Base-by-base conservation (phyloP, 805 yeast genomes). In the Nakazawaea sp. region DNA sequence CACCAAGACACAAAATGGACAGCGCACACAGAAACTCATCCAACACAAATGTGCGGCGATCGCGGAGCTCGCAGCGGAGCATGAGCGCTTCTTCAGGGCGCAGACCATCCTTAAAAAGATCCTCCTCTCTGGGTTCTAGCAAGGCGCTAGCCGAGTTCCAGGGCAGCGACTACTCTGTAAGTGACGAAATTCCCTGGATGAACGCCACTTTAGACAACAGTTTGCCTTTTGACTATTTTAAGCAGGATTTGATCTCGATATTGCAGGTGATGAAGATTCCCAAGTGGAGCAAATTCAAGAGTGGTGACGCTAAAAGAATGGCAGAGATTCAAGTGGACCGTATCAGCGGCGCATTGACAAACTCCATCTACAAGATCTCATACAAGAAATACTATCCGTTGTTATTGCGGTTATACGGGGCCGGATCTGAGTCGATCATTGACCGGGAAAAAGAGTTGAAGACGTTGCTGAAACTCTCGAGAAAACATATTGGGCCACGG, bases 271-370 rank as follows among this genome's bases (percentile, higher is more conserved):
- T 92, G 41, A 68, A 69, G 38, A 76, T 92, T 30, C 72, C 86
- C 24, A 81, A 82, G 56, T 92, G 98, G 98, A 75, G 78, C 48
- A 67, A 67, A 43, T 69, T 79, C 21, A 46, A 48, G 18, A 33
- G 45, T 45, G 62, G 46, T 36, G 68, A 65, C 43, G 53, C 55
- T 3, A 49, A 50, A 45, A 48, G 63, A 7, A 56, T 70, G 15
- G 64, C 62, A 16, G 58, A 63, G 27, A 56, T 90, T 27, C 64
- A 59, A 17, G 56, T 89, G 16, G 66, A 61, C 28, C 70, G 96
- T 45, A 86, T 92, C 34, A 75, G 85, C 26, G 97, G 98, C 16
- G 98, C 98, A 0, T 69, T 92, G 55, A 92, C 97, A 16, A 92
- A 92, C 56, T 81, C 89, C 24, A 83, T 90, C 38, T 92, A 82